Conservation (phyloP, 192 early-diverging fungal genomes). For the Entomortierella beljakovae region DNA sequence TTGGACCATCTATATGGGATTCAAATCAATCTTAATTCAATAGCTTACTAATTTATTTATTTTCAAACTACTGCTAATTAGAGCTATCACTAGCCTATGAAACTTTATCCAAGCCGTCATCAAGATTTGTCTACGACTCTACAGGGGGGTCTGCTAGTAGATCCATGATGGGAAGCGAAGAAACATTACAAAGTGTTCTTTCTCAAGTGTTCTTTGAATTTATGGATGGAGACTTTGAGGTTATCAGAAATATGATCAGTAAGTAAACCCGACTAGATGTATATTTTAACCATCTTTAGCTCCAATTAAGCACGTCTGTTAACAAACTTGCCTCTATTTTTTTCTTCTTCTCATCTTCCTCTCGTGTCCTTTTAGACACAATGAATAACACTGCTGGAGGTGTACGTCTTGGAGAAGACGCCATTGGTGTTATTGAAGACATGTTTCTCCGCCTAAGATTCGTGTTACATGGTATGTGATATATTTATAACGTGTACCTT, state of each 20-base stretch:
- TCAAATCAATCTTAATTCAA: no score
- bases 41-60: no score
- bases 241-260: slow-evolving; percentile 67
- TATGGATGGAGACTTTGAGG: slow-evolving; percentile 71
- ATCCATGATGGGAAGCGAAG: slow-evolving; percentile 55
- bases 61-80: slow-evolving; percentile 13
- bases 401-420: slow-evolving; percentile 47
- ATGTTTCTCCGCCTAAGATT: slow-evolving; percentile 51
- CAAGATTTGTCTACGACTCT: slow-evolving; percentile 65
- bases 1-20: no score
- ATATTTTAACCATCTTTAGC: neutral
- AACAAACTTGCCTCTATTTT: neutral
- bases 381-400: slow-evolving; percentile 54
- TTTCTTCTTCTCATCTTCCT: neutral
- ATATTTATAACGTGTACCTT: no score
- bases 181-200: slow-evolving; percentile 65
- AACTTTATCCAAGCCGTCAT: slow-evolving; percentile 64
- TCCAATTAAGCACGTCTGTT: neutral
- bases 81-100: slow-evolving; percentile 67
- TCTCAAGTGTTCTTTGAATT: slow-evolving; percentile 70
- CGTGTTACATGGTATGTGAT: slow-evolving; percentile 39
- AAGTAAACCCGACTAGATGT: slow-evolving; percentile 49
- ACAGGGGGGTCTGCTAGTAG: slow-evolving; percentile 52
- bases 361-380: slow-evolving; percentile 20
- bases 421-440: slow-evolving; percentile 52